These are phyloP conservation scores for Fraxinus ornus DNA, from an alignment of 305 asterid genomes.

Conservation along the genomic window DNA sequence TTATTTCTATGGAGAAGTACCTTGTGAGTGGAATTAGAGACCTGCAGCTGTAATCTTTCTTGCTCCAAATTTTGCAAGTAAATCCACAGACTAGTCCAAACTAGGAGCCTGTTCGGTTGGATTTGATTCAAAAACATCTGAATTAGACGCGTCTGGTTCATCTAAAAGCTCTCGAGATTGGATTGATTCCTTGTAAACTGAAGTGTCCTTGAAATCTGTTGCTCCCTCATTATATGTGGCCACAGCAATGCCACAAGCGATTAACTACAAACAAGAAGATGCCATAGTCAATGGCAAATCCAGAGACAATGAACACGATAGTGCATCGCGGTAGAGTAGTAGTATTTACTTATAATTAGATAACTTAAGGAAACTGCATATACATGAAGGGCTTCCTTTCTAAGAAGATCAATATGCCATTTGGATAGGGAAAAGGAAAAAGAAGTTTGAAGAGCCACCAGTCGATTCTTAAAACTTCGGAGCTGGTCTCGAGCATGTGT, in stretches of 20 bases:
- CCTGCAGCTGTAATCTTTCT: neutral
- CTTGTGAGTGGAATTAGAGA: neutral
- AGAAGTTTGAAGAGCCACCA: neutral
- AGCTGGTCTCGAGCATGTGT: neutral
- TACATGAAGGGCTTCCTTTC: neutral
- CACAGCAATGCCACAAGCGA: conserved; percentile 83
- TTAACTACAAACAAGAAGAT: conserved; percentile 43
- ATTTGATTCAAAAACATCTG: conserved; percentile 83
- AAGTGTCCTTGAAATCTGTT: conserved; percentile 85
- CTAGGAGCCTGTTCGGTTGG: conserved; percentile 90
- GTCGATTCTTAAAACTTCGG: neutral
- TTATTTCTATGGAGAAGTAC: neutral
- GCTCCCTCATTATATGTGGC: conserved; percentile 81
- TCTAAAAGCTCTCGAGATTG: conserved; percentile 77
- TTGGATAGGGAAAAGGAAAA: neutral
- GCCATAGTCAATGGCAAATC: neutral
- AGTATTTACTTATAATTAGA: neutral
- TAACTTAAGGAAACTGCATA: neutral
- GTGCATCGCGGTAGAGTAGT: neutral
- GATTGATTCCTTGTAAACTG: conserved; percentile 79
- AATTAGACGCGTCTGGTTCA: conserved; percentile 66
- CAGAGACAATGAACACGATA: neutral
- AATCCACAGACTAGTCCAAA: conserved; percentile 49
- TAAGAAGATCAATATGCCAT: neutral
- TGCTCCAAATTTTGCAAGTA: neutral